Evolutionary conservation across 2,329 filamentous ascomycete species (phyloP).

Genomic region (Hypoxylon rubiginosum): DNA sequence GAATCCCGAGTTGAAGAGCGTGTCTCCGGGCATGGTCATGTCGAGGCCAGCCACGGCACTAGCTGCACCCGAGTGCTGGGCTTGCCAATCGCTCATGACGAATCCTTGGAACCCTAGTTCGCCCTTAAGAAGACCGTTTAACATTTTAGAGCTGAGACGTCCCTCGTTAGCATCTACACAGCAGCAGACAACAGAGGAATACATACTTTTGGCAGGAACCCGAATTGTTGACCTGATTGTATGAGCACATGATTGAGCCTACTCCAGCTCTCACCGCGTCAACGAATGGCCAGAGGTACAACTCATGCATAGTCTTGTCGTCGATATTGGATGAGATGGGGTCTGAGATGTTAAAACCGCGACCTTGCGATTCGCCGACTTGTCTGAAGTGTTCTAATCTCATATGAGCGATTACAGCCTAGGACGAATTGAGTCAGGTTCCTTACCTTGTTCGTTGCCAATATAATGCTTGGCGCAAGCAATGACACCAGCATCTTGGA

Average conservation of each 20-base stretch:
- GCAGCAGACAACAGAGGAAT: neutral
- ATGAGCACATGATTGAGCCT: constrained; percentile 74
- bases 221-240: constrained; percentile 85
- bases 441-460: constrained; percentile 72
- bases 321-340: constrained; percentile 72
- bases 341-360: constrained; percentile 74
- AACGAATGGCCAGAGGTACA: constrained; percentile 84
- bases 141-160: constrained; percentile 66
- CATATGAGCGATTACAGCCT: constrained; percentile 32
- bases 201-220: constrained; percentile 79
- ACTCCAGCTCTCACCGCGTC: constrained; percentile 78
- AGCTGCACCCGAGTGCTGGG: constrained; percentile 77
- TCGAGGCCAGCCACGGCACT: constrained; percentile 81
- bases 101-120: constrained; percentile 87
- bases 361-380: constrained; percentile 65
- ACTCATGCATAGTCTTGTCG: constrained; percentile 80
- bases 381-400: constrained; percentile 77
- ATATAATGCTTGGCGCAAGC: constrained; percentile 83
- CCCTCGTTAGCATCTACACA: constrained; percentile 3
- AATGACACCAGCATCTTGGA: constrained; percentile 83
- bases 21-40: constrained; percentile 92
- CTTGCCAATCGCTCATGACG: constrained; percentile 84
- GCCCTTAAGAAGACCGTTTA: constrained; percentile 82
- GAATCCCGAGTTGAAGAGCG: constrained; percentile 77
- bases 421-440: neutral